Evolutionary conservation across 371 early-diverging fungal species (phyloP).

Genomic region (Mucor circinelloides): DNA sequence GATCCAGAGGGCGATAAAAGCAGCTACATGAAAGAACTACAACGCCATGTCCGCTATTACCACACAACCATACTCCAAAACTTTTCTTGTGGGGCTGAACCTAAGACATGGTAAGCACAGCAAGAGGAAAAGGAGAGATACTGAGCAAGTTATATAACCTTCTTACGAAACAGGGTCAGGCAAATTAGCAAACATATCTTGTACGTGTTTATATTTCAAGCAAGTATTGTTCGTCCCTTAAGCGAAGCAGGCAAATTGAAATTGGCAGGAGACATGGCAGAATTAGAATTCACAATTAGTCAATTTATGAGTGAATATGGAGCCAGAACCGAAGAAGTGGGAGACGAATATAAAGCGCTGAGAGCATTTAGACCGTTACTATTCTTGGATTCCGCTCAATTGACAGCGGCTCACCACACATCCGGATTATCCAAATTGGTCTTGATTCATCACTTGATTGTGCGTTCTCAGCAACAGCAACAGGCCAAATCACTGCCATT

Average conservation of each 20-base stretch:
- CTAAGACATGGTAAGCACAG: conserved; percentile 55
- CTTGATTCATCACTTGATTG: conserved; percentile 63
- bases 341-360: conserved; percentile 58
- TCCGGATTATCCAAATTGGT: conserved; percentile 48
- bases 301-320: conserved; percentile 58
- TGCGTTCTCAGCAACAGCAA: conserved; percentile 54
- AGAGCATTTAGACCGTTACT: conserved; percentile 60
- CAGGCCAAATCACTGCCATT: conserved; percentile 44
- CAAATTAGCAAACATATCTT: conserved; percentile 52
- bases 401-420: conserved; percentile 54
- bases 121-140: background rate
- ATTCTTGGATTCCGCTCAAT: conserved; percentile 60
- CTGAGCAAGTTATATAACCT: background rate
- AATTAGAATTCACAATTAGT: conserved; percentile 65
- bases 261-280: conserved; percentile 72
- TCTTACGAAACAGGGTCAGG: conserved; percentile 42
- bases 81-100: conserved; percentile 64
- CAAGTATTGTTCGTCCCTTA: conserved; percentile 59
- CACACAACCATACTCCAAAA: conserved; percentile 57
- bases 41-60: conserved; percentile 58
- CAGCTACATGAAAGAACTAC: conserved; percentile 58
- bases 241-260: conserved; percentile 66
- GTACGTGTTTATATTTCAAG: conserved; percentile 64
- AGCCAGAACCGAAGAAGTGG: conserved; percentile 57
- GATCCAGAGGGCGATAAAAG: conserved; percentile 34